Evolutionary conservation across 2,329 filamentous ascomycete genomes (phyloP), one percentile per base, ranked within the genome.

Genomic region (Colletotrichum trifolii): DNA sequence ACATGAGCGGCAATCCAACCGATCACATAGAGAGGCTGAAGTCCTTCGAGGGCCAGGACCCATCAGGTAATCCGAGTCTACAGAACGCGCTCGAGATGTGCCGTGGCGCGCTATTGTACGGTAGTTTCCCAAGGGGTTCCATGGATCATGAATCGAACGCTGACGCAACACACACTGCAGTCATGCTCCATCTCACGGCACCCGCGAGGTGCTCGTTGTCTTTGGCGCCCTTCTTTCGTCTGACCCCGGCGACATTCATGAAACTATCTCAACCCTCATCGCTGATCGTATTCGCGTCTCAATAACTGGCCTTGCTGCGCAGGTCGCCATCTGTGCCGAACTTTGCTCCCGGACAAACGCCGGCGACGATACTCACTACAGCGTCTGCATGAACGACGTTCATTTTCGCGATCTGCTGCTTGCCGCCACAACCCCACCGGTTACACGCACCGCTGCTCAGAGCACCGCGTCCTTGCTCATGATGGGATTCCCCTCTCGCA

Each of bases 11-110:
- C 9, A 97, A 97, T 74, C 94, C 95, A 3, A 90, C 90, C 8
- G 93, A 96, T 66, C 96, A 98, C 76, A 87, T 97, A 61, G 87
- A 90, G 68, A 90, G 89, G 56, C 84, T 99, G 64, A 85, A 90
- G 73, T 84, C 81, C 1, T 83, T 94, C 70, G 85, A 88, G 72
- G 81, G 87, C 6, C 79, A 86, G 72, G 88, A 94, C 73, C 87
- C 91, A 12, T 86, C 91, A 73, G 91, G 93, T 45, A 89, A 89
- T 69, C 90, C 92, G 13, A 94, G 91, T 77, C 77, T 99, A 68
- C 96, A 99, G 77, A 99, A 99, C 77, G 94, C 94, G 4, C 84
- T 99, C 54, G 94, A 99, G 77, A 96, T 99, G 92, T 93, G 93
- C 66, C 87, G 96, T 59, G 96, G 94, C 57, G 91, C 91, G 40